Evolutionary conservation across 805 yeast genomes (phyloP).

Genomic region (Wickerhamomyces canadensis): DNA sequence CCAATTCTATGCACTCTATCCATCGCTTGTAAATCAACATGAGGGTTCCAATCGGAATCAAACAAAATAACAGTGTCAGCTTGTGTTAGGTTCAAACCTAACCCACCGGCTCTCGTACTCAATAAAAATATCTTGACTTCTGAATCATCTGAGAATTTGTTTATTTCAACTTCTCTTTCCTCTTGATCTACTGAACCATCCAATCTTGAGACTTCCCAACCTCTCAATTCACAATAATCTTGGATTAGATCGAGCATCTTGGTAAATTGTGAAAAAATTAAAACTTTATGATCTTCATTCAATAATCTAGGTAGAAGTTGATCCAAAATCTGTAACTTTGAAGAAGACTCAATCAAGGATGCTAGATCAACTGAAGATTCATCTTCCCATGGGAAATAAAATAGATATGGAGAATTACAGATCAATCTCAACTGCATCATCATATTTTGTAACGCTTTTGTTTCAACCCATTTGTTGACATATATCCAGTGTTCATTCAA

Average conservation of each 20-base stretch:
- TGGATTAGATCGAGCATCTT: slow-evolving; percentile 73
- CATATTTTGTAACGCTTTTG: slow-evolving; percentile 55
- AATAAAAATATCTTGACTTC: slow-evolving; percentile 55
- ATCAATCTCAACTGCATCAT: slow-evolving; percentile 82
- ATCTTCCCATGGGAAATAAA: slow-evolving; percentile 69
- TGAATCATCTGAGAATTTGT: slow-evolving; percentile 33
- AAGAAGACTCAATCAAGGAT: slow-evolving; percentile 49
- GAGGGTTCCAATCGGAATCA: slow-evolving; percentile 98
- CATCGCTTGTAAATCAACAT: slow-evolving; percentile 93
- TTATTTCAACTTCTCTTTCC: slow-evolving; percentile 61
- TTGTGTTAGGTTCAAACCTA: slow-evolving; percentile 79
- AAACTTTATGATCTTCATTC: slow-evolving; percentile 51
- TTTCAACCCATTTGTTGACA: slow-evolving; percentile 36
- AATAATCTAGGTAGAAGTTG: slow-evolving; percentile 49
- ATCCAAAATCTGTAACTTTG: slow-evolving; percentile 67
- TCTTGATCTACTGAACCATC: slow-evolving; percentile 72
- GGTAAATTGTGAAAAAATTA: slow-evolving; percentile 86
- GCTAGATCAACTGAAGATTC: slow-evolving; percentile 35
- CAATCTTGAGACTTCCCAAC: slow-evolving; percentile 48
- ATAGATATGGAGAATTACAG: slow-evolving; percentile 81
- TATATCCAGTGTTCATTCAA: slow-evolving; percentile 9
- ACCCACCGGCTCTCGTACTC: slow-evolving; percentile 92
- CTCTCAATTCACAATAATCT: slow-evolving; percentile 59
- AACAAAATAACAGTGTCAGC: slow-evolving; percentile 89
- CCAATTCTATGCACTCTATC: slow-evolving; percentile 95